phyloP scores from a whole-genome alignment of 2,329 filamentous ascomycete species.

The Hirsutella thompsonii region DNA sequence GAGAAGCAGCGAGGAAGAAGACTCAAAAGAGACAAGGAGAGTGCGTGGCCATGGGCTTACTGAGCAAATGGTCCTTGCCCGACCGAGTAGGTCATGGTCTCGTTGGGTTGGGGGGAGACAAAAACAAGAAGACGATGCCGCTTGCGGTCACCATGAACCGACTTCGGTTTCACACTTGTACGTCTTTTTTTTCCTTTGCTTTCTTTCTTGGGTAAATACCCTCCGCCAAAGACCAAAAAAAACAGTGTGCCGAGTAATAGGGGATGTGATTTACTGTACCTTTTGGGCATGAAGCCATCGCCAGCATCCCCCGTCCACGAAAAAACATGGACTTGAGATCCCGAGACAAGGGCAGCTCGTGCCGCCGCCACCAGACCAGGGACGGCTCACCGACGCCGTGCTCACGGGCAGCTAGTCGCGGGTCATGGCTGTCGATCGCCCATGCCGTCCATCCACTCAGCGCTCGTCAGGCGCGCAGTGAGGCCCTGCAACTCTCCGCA shows the following conservation, averaged over 20 bases:
- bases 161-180: background rate
- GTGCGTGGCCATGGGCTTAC: background rate
- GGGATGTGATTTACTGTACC: too few relatives aligned
- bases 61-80: background rate
- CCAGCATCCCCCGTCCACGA: too few relatives aligned
- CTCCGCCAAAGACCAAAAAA: too few relatives aligned
- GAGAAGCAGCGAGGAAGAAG: too few relatives aligned
- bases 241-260: too few relatives aligned
- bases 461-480: slow-evolving; percentile 1
- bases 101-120: too few relatives aligned
- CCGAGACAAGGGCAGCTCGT: slow-evolving; percentile 2
- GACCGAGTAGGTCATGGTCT: background rate
- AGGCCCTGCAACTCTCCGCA: background rate
- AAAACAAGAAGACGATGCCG: background rate
- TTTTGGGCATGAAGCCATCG: slow-evolving; percentile 2
- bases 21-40: too few relatives aligned
- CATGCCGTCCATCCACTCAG: slow-evolving; percentile 6
- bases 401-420: slow-evolving; percentile 9
- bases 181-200: too few relatives aligned
- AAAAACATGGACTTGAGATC: background rate
- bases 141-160: background rate
- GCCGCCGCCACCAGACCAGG: slow-evolving; percentile 3
- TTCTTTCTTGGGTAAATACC: too few relatives aligned
- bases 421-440: slow-evolving; percentile 7
- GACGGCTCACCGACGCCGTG: slow-evolving; percentile 10